These are phyloP conservation scores for Auricularia heimuer DNA, from an alignment of 768 basidiomycete species.

Conservation along the genomic window DNA sequence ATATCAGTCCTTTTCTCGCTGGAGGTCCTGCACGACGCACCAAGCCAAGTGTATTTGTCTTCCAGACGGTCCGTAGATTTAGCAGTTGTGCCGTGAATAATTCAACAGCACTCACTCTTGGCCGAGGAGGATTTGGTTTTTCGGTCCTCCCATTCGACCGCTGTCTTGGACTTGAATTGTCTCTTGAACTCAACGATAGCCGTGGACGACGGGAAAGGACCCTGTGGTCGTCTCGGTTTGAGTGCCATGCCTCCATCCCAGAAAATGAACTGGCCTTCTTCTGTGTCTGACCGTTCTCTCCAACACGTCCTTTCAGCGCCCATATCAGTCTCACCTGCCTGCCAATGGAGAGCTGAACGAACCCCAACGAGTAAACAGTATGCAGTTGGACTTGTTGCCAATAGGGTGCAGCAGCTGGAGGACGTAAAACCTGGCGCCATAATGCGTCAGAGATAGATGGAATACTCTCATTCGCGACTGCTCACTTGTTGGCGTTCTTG, in stretches of 20 bases:
- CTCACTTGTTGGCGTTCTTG: constrained; percentile 33
- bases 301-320: constrained; percentile 29
- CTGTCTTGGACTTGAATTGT: constrained; percentile 47
- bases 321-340: background rate
- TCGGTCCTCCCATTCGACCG: constrained; percentile 38
- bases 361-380: constrained; percentile 50
- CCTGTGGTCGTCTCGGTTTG: constrained; percentile 24
- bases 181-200: constrained; percentile 49
- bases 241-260: background rate
- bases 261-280: constrained; percentile 29
- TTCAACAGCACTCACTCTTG: background rate
- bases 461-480: background rate
- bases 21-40: constrained; percentile 20
- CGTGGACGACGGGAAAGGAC: constrained; percentile 30
- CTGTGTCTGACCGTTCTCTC: constrained; percentile 42
- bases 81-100: background rate
- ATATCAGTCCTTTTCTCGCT: background rate
- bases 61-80: background rate
- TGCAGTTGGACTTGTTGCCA: constrained; percentile 25
- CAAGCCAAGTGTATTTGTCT: constrained; percentile 58
- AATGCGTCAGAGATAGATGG: background rate
- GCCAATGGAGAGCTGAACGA: background rate
- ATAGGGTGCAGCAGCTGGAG: constrained; percentile 46
- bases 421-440: constrained; percentile 41
- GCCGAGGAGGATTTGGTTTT: constrained; percentile 4